Percentiles rank a stretch among this genome's conserved stretches.
Evolutionary conservation across 768 basidiomycete genomes (phyloP).

Genomic region (Paxillus rubicundulus): DNA sequence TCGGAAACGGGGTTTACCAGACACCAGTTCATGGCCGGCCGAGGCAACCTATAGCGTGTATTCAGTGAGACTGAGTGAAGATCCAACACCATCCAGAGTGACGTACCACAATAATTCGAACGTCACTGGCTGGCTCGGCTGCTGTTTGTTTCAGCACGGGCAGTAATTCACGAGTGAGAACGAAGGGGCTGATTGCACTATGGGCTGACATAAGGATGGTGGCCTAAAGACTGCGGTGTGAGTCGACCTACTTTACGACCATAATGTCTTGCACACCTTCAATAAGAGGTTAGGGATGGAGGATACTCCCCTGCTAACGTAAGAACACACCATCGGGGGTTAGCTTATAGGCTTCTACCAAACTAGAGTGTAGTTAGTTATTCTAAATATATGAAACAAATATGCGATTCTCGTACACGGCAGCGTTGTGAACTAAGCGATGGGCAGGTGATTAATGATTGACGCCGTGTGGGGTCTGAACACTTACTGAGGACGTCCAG

Average conservation of each 20-base stretch:
- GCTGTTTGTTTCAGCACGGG: slow-evolving; percentile 53
- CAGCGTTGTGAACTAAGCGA: slow-evolving; percentile 55
- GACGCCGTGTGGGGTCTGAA: neutral
- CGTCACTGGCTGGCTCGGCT: slow-evolving; percentile 46
- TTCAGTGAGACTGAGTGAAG: neutral
- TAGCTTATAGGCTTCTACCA: slow-evolving; percentile 18
- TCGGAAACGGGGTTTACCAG: slow-evolving; percentile 25
- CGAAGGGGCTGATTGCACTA: slow-evolving; percentile 53
- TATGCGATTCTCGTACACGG: slow-evolving; percentile 33
- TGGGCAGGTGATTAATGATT: neutral
- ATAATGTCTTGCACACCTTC: slow-evolving; percentile 39
- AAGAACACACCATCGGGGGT: slow-evolving; percentile 26
- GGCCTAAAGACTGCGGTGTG: neutral
- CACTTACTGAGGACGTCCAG: slow-evolving; percentile 53
- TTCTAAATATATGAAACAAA: neutral
- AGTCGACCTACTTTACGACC: slow-evolving; percentile 42
- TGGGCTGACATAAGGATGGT: neutral
- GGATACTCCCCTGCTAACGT: neutral
- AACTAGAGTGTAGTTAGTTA: slow-evolving; percentile 14
- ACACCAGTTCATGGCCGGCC: slow-evolving; percentile 20
- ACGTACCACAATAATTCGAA: slow-evolving; percentile 58
- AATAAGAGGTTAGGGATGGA: neutral
- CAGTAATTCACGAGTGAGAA: slow-evolving; percentile 52
- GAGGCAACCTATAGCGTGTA: slow-evolving; percentile 33
- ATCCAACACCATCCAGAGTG: neutral